These are phyloP conservation scores for Piromyces sp. DNA, from an alignment of 192 early-diverging fungal genomes.

Conservation along the genomic window DNA sequence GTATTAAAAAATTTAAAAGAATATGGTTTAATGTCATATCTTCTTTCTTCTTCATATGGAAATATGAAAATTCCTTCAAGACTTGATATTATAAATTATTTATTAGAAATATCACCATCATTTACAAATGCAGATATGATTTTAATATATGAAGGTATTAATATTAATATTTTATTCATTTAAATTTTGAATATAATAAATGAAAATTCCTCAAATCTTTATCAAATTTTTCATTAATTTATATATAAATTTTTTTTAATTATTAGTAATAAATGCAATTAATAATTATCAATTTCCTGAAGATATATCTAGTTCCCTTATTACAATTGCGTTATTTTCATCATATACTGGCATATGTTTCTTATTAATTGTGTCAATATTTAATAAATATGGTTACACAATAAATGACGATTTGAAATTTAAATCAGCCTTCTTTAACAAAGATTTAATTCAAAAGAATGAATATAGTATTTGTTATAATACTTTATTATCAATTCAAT, in stretches of 20 bases:
- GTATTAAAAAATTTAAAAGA: neutral
- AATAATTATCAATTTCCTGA: neutral
- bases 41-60: neutral
- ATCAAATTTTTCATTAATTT: too few species aligned
- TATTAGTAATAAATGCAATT: neutral
- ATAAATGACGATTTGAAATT: neutral
- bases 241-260: neutral
- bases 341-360: neutral
- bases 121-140: neutral
- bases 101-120: neutral
- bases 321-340: neutral
- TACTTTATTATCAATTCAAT: neutral
- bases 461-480: neutral
- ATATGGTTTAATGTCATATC: neutral
- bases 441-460: neutral
- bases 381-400: neutral
- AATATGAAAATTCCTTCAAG: neutral
- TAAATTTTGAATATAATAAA: too few species aligned
- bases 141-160: neutral
- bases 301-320: neutral
- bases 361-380: neutral
- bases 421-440: neutral
- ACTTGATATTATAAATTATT: neutral
- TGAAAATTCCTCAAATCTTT: too few species aligned
- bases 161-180: too few species aligned